Base-by-base conservation (phyloP, 768 basidiomycete genomes). In the Boletus barrowsii region DNA sequence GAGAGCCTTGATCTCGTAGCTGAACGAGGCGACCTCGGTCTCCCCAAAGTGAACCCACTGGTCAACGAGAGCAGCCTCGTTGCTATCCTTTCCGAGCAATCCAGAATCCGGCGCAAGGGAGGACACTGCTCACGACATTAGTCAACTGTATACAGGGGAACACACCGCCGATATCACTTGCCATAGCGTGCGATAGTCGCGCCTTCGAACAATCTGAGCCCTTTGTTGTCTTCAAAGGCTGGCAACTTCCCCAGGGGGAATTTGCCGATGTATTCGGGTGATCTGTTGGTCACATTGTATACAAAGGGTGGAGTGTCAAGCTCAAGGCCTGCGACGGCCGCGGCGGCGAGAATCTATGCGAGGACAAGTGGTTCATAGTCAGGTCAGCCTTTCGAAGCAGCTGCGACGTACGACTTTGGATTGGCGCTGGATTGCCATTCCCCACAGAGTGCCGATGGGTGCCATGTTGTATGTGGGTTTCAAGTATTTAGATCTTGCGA, bases 11-110 rank as follows among this genome's bases (percentile, higher is more conserved):
- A 53, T 52, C 46, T 62, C 56, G 26, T 67, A 57, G 49, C 57
- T 71, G 55, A 56, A 53, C 48, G 2, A 8, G 40, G 56, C n/a
- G 30, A 71, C 67, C 43, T 69, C 68, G 11, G 49, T 53, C 43
- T 69, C 68, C 10, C 55, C 62, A 43, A 69, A 69, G 30, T 69
- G 68, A 17, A 69, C 54, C 68, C 68, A 69, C 36, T 69, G 69
- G 43, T 69, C 69, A 1, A 70, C 57, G 26, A 69, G 65, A 3
- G 65, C 67, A 22, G 65, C 51, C 42, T 69, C 69, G 6, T 17
- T 44, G 14, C 37, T 47, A 10, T 57, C 43, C 29, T 63, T 65
- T 32, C 67, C 64, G n/a, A 69, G 61, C 40, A 69, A 55, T 30
- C 59, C 59, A 24, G 64, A 64, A 37, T 63, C 54, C 7, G 69